Evolutionary conservation across 2,329 filamentous ascomycete genomes (phyloP).

Genomic region (Diaporthe eres): DNA sequence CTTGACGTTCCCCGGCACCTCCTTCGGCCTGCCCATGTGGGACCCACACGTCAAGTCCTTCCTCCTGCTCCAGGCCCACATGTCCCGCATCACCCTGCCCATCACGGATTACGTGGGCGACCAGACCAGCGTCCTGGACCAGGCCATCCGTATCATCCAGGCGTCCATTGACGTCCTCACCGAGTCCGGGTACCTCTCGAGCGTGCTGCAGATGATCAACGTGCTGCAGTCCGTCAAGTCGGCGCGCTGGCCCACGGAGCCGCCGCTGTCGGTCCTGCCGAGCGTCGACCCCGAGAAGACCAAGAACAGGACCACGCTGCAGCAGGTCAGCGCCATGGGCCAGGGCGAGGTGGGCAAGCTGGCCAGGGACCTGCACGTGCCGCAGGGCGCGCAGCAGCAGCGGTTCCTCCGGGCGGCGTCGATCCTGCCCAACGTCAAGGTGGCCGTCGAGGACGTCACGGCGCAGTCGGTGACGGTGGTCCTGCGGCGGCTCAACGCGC

Average conservation of each 20-base stretch:
- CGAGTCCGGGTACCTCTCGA: conserved; percentile 86
- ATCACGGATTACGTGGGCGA: conserved; percentile 98
- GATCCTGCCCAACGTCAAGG: conserved; percentile 77
- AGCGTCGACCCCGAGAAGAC: conserved; percentile 69
- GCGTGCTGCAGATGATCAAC: conserved; percentile 84
- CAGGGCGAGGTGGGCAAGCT: conserved; percentile 58
- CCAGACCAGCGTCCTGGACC: conserved; percentile 89
- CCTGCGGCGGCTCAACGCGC: conserved; percentile 76
- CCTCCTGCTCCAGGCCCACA: conserved; percentile 92
- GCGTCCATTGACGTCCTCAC: conserved; percentile 94
- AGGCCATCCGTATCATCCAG: conserved; percentile 96
- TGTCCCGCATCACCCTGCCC: conserved; percentile 91
- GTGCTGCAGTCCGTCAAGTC: conserved; percentile 94
- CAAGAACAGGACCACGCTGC: conserved; percentile 54
- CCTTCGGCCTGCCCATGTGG: conserved; percentile 90
- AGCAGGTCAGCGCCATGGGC: conserved; percentile 56
- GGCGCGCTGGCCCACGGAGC: conserved; percentile 89
- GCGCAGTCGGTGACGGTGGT: conserved; percentile 74
- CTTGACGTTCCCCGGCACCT: conserved; percentile 73
- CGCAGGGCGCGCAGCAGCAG: conserved; percentile 57
- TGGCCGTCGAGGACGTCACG: conserved; percentile 73
- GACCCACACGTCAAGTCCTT: conserved; percentile 98
- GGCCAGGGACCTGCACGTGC: conserved; percentile 66
- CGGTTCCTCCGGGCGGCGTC: conserved; percentile 72
- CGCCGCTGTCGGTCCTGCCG: conserved; percentile 84